Evolutionary conservation across 306 rosid genomes (phyloP).

Genomic region (Sphenostylis stenocarpa): DNA sequence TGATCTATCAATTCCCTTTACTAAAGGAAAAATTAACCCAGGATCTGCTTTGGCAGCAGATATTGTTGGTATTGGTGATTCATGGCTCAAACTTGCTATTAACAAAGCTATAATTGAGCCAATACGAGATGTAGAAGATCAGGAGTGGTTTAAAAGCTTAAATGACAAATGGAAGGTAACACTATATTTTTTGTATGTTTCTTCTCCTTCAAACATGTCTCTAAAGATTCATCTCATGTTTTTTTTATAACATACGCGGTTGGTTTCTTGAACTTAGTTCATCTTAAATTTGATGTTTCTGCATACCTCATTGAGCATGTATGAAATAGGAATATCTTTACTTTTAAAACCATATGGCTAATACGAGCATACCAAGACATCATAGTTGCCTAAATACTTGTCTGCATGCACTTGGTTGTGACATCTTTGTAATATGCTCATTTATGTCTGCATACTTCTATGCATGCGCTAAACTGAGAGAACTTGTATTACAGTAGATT

Average conservation of each 20-base stretch:
- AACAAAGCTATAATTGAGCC: slow-evolving; percentile 71
- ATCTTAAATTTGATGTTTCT: slow-evolving; percentile 10
- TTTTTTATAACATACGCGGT: neutral
- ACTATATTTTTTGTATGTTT: slow-evolving; percentile 32
- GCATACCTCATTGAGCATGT: slow-evolving; percentile 3
- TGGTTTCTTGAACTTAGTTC: slow-evolving; percentile 20
- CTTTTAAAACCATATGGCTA: neutral
- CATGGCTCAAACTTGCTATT: slow-evolving; percentile 82
- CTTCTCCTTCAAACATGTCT: slow-evolving; percentile 7
- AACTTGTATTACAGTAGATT: neutral
- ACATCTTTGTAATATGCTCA: neutral
- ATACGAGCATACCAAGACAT: neutral
- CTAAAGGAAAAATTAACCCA: slow-evolving; percentile 49
- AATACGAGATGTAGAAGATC: slow-evolving; percentile 68
- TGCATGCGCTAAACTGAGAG: neutral
- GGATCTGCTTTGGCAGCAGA: slow-evolving; percentile 80
- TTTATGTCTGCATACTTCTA: neutral
- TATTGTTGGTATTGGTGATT: slow-evolving; percentile 78
- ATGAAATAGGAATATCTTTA: neutral
- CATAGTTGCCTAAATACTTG: neutral
- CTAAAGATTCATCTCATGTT: neutral
- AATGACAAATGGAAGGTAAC: slow-evolving; percentile 91
- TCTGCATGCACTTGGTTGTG: neutral
- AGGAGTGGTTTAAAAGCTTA: slow-evolving; percentile 84
- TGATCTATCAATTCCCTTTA: slow-evolving; percentile 53